phyloP scores from a whole-genome alignment of 805 yeast species.

The Wickerhamomyces ciferrii region DNA sequence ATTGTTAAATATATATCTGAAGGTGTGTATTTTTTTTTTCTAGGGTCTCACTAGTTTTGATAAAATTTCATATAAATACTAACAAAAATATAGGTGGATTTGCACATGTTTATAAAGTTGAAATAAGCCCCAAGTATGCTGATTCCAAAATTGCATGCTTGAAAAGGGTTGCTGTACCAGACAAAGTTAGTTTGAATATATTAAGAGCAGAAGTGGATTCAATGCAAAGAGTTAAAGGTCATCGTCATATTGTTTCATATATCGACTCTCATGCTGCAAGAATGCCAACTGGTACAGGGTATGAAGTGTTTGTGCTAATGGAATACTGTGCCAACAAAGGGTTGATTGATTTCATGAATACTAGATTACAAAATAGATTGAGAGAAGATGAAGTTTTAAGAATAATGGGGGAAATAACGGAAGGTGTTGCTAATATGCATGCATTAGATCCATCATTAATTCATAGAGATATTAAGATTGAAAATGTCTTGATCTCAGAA shows the following conservation, averaged over 20 bases:
- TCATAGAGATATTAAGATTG: conserved; percentile 80
- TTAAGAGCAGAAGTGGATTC: conserved; percentile 96
- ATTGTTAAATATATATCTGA: conserved; percentile 71
- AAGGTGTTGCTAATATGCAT: conserved; percentile 78
- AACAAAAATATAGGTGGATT: conserved; percentile 46
- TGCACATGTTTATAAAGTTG: conserved; percentile 89
- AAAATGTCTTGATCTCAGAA: conserved; percentile 64
- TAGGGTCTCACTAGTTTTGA: too few species aligned
- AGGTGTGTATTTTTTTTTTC: too few species aligned
- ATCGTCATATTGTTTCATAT: conserved; percentile 78
- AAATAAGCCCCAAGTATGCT: conserved; percentile 53
- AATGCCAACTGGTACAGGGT: conserved; percentile 44
- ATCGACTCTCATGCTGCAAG: conserved; percentile 94
- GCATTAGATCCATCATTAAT: conserved; percentile 64
- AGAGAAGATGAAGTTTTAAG: conserved; percentile 63
- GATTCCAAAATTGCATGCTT: conserved; percentile 66
- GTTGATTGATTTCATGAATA: conserved; percentile 74
- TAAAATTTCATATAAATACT: background rate
- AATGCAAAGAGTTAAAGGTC: conserved; percentile 82
- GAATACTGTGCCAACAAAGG: conserved; percentile 76
- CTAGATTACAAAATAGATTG: conserved; percentile 58
- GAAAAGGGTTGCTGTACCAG: conserved; percentile 94
- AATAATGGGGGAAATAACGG: conserved; percentile 64
- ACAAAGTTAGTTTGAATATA: conserved; percentile 74
- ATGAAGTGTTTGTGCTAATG: conserved; percentile 77